Percentiles rank a stretch among this genome's conserved stretches.
phyloP scores from a whole-genome alignment of 768 basidiomycete genomes.

The Mrakia blollopis region DNA sequence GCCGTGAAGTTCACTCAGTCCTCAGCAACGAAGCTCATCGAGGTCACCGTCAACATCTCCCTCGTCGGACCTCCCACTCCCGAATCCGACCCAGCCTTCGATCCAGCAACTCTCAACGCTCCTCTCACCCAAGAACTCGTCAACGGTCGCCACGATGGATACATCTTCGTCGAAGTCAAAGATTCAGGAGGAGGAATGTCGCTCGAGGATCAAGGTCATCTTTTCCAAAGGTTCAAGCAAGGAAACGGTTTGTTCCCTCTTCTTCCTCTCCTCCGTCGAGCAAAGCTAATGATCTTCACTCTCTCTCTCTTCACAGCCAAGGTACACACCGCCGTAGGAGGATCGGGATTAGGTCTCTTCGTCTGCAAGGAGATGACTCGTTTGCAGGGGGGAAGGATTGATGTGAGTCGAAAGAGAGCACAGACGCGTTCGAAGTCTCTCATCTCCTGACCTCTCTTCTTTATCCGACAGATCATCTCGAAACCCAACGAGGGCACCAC shows the following conservation, averaged over 20 bases:
- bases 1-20: not conserved
- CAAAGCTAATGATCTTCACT: not conserved
- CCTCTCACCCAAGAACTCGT: constrained; percentile 8
- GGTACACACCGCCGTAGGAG: constrained; percentile 13
- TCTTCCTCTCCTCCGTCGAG: not conserved
- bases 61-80: constrained; percentile 1
- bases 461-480: not conserved
- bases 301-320: not conserved
- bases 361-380: constrained; percentile 7
- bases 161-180: constrained; percentile 9
- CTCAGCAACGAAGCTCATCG: not conserved
- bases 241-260: constrained; percentile 8
- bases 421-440: not conserved
- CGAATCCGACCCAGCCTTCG: not conserved
- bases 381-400: constrained; percentile 10
- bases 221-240: constrained; percentile 19
- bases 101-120: not conserved
- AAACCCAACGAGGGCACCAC: not conserved
- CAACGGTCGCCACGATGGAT: constrained; percentile 7
- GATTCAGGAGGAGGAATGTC: constrained; percentile 16
- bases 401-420: not conserved
- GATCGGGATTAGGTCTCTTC: constrained; percentile 4
- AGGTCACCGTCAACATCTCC: constrained; percentile 10
- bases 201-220: constrained; percentile 12
- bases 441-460: no score